A percentile compares a stretch with the other conserved stretches of the same genome.
phyloP scores from a whole-genome alignment of 1,284 basidiomycete species.

The Phylloboletellus chloephorus region DNA sequence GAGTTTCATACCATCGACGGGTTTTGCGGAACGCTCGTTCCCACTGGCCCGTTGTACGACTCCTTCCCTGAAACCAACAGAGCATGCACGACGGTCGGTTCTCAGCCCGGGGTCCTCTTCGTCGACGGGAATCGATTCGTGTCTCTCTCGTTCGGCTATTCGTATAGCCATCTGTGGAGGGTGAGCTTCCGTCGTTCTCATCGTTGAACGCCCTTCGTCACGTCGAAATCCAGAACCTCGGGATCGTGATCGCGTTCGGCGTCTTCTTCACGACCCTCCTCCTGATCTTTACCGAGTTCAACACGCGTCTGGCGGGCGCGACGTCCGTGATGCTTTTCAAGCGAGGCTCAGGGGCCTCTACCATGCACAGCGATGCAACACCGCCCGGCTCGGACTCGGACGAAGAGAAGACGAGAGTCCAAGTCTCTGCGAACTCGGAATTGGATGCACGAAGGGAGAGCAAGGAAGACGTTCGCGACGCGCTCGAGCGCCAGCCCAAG shows the following conservation, averaged over 20 bases:
- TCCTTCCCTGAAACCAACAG: conserved; percentile 47
- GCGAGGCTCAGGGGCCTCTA: conserved; percentile 30
- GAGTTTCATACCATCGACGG: conserved; percentile 48
- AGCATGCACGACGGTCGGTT: conserved; percentile 52
- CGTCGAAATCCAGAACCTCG: conserved; percentile 47
- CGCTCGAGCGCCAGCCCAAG: conserved; percentile 16
- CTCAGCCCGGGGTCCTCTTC: conserved; percentile 19
- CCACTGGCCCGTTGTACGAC: conserved; percentile 50
- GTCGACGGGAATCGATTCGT: conserved; percentile 34
- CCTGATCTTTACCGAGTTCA: conserved; percentile 49
- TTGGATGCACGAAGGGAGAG: conserved; percentile 8
- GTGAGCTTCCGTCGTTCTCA: conserved; percentile 36
- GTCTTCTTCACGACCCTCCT: conserved; percentile 44
- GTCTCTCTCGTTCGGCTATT: conserved; percentile 56
- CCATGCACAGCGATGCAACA: conserved; percentile 7
- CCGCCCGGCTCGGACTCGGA: conserved; percentile 1
- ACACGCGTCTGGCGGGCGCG: conserved; percentile 32
- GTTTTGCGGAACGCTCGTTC: conserved; percentile 39
- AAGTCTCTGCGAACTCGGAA: conserved; percentile 29
- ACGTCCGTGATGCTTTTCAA: conserved; percentile 40
- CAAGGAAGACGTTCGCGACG: conserved; percentile 9
- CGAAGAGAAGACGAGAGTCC: conserved; percentile 30
- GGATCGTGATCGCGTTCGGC: conserved; percentile 50
- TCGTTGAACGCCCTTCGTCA: conserved; percentile 3
- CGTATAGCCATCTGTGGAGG: conserved; percentile 60